Base-by-base conservation (phyloP, 2,329 filamentous ascomycete genomes). In the Diaporthe amygdali region DNA sequence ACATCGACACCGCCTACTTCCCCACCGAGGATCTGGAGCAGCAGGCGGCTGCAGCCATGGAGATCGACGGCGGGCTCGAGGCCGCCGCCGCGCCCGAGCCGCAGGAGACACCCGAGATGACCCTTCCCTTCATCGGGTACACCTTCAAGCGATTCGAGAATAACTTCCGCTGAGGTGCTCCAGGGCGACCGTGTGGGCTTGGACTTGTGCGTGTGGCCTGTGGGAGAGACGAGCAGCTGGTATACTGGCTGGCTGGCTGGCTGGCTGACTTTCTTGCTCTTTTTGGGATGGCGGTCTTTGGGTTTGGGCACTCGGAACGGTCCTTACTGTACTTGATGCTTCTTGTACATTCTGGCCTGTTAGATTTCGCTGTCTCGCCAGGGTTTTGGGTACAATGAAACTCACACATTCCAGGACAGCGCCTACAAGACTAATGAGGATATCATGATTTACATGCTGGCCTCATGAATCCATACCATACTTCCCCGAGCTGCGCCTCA, bases 11-110 rank as follows among this genome's bases (percentile, higher is more conserved):
- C 41, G 90, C 92, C 64, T 94, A 94, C 83, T 94, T 94, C 86
- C 92, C 92, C 6, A 93, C 92, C 74, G 92, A 94, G 77, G 92
- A 94, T 77, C 93, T 94, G 77, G 91, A 92, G 72, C 92, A 93
- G 80, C 71, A 72, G 69, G 68, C 68, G 6, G 56, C 49, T 12
- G 54, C 72, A n/a, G 68, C 72, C 9, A 72, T 74, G 41, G 67
- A 69, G 17, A 46, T 56, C 32, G 55, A 27, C 25, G 70, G 30
- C 6, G 67, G 49, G n/a, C 46, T 59, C 32, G 66, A 54, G 3
- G 69, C 46, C 5, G 66, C 34, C 25, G 39, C 52, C 0, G 67
- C 70, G 2, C 63, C 68, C 17, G 71, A 71, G 17, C 70, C 71
- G 59, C 37, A 71, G 5, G 64, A 74, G 44, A 71, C 73, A 37